Conservation (phyloP, 768 basidiomycete species). For the Nevesoporus exiguus region DNA sequence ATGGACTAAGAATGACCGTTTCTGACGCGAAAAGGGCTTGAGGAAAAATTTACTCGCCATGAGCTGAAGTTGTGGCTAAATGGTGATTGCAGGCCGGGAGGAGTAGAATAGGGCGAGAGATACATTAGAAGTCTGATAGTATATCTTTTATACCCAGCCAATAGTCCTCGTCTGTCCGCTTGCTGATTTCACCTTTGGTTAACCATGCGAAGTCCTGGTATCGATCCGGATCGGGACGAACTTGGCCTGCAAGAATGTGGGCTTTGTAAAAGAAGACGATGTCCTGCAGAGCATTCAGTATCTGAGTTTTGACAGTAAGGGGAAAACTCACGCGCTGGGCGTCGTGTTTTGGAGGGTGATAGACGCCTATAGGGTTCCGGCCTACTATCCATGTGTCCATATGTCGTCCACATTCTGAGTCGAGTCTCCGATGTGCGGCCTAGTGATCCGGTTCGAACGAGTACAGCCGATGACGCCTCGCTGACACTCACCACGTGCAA, state of each 20-base stretch:
- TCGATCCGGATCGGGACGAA: conserved; percentile 49
- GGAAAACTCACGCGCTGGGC: conserved; percentile 36
- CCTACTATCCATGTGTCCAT: conserved; percentile 97
- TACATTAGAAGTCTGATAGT: conserved; percentile 56
- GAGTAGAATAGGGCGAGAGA: conserved; percentile 1
- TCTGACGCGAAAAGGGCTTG: not conserved
- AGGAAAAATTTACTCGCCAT: not conserved
- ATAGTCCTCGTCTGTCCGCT: conserved; percentile 62
- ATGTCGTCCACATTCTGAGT: conserved; percentile 66
- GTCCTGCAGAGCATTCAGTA: conserved; percentile 42
- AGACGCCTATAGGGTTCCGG: conserved; percentile 80
- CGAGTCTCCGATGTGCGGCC: conserved; percentile 73
- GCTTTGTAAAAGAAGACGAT: conserved; percentile 90
- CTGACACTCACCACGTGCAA: conserved; percentile 65
- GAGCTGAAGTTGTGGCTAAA: not conserved
- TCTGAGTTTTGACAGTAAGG: not conserved
- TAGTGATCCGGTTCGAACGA: conserved; percentile 25
- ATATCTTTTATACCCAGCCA: conserved; percentile 80
- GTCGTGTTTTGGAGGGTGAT: conserved; percentile 45
- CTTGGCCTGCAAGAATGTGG: conserved; percentile 89
- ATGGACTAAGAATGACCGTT: not conserved
- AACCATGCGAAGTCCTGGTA: conserved; percentile 88
- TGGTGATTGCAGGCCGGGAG: not conserved
- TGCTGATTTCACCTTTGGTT: conserved; percentile 85
- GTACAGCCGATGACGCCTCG: not conserved